A percentile compares a stretch with the other conserved stretches of the same genome.
Evolutionary conservation across 2,329 filamentous ascomycete genomes (phyloP).

Genomic region (Xylaria sp.): DNA sequence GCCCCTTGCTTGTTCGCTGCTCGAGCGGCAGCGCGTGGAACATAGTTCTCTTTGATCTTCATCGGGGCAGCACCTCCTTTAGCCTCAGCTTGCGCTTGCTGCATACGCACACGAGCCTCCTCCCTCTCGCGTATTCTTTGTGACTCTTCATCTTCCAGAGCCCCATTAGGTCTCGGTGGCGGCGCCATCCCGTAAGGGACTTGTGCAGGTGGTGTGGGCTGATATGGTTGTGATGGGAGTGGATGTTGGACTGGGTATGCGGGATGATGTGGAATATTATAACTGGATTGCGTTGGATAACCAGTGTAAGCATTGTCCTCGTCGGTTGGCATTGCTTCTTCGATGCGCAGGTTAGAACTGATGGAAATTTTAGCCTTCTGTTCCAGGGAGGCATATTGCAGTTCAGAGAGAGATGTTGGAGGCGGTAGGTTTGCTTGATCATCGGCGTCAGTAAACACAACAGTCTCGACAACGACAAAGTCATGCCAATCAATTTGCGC

Average conservation of each 20-base stretch:
- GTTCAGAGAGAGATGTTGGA: slow-evolving; percentile 87
- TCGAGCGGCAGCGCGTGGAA: slow-evolving; percentile 81
- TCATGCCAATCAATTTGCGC: slow-evolving; percentile 98
- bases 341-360: slow-evolving; percentile 82
- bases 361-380: slow-evolving; percentile 93
- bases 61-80: slow-evolving; percentile 74
- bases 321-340: slow-evolving; percentile 92
- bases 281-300: slow-evolving; percentile 53
- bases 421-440: slow-evolving; percentile 87
- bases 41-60: slow-evolving; percentile 94
- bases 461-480: slow-evolving; percentile 94
- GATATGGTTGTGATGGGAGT: slow-evolving; percentile 51
- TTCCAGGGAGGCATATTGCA: slow-evolving; percentile 93
- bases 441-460: slow-evolving; percentile 89
- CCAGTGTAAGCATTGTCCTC: slow-evolving; percentile 70
- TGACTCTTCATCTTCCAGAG: slow-evolving; percentile 70
- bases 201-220: slow-evolving; percentile 50
- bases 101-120: slow-evolving; percentile 70
- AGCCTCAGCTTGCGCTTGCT: slow-evolving; percentile 82
- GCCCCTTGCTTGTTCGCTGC: slow-evolving; percentile 71
- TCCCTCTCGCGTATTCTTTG: slow-evolving; percentile 71
- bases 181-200: slow-evolving; percentile 49
- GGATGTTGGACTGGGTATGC: slow-evolving; percentile 53
- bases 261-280: slow-evolving; percentile 57
- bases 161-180: slow-evolving; percentile 48